Conservation (phyloP, 371 early-diverging fungal species). For the Syncephalastrum monosporum region DNA sequence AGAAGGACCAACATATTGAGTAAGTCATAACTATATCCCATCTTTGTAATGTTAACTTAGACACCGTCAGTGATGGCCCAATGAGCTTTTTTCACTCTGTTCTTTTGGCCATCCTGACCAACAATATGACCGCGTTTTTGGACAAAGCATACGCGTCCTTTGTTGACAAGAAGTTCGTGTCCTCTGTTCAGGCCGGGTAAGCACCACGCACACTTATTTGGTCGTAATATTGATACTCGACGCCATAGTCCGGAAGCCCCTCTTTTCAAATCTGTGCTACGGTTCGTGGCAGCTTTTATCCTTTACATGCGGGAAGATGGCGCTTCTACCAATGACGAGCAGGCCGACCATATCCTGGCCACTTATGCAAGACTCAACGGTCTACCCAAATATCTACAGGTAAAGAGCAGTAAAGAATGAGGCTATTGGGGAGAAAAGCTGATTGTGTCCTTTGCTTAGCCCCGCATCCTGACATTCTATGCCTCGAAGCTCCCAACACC, state of each 20-base stretch:
- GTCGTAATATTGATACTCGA: neutral
- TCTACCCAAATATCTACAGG: conserved; percentile 3
- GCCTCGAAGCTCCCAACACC: conserved; percentile 17
- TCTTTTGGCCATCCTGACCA: neutral
- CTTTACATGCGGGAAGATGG: conserved; percentile 18
- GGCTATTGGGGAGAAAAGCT: neutral
- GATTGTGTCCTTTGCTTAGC: conserved; percentile 5
- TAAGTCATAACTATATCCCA: neutral
- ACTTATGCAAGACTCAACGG: conserved; percentile 16
- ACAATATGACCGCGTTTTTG: too few relatives aligned
- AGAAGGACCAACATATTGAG: conserved; percentile 15
- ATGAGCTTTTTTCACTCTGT: conserved; percentile 3
- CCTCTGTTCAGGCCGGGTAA: conserved; percentile 3
- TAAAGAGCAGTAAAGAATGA: neutral
- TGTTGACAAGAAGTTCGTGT: conserved; percentile 3
- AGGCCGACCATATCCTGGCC: conserved; percentile 13
- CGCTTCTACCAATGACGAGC: conserved; percentile 9
- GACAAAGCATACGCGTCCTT: conserved; percentile 3
- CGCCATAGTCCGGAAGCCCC: too few relatives aligned
- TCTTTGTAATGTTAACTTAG: neutral
- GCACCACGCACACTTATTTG: neutral
- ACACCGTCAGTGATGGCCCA: neutral
- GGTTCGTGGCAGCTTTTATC: conserved; percentile 20
- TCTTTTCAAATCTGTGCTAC: conserved; percentile 3
- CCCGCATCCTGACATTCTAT: conserved; percentile 19